Evolutionary conservation across 2,329 filamentous ascomycete genomes (phyloP).

Genomic region (Ilyonectria robusta): DNA sequence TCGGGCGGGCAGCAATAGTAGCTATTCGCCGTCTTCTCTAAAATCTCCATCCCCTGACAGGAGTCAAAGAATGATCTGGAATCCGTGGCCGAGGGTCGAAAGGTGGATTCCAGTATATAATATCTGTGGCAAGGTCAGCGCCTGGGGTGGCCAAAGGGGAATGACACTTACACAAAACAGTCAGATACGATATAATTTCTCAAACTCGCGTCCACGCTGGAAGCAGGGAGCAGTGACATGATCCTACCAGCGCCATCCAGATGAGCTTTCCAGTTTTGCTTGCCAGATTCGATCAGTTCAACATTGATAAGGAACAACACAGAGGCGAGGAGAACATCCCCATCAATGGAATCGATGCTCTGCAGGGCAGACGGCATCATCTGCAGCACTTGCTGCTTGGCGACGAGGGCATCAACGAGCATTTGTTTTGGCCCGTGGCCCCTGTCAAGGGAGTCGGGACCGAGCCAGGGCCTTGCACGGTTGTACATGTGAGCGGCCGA

Average conservation of each 20-base stretch:
- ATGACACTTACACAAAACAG: slow-evolving; percentile 58
- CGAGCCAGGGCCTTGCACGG: slow-evolving; percentile 53
- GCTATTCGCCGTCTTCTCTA: slow-evolving; percentile 59
- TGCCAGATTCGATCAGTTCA: slow-evolving; percentile 65
- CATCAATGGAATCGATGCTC: slow-evolving; percentile 54
- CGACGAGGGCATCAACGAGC: slow-evolving; percentile 60
- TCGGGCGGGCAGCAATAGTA: slow-evolving; percentile 63
- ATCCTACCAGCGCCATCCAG: slow-evolving; percentile 62
- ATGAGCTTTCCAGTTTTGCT: slow-evolving; percentile 63
- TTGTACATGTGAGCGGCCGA: slow-evolving; percentile 65
- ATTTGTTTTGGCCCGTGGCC: slow-evolving; percentile 47
- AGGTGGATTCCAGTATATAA: slow-evolving; percentile 62
- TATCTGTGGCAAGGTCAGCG: slow-evolving; percentile 52
- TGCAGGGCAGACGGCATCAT: slow-evolving; percentile 59
- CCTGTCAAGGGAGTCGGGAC: slow-evolving; percentile 44
- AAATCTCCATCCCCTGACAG: slow-evolving; percentile 54
- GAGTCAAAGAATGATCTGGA: slow-evolving; percentile 54
- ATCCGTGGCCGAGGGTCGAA: slow-evolving; percentile 53
- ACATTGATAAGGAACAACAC: slow-evolving; percentile 66
- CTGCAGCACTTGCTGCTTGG: slow-evolving; percentile 61
- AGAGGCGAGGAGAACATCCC: slow-evolving; percentile 60
- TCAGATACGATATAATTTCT: slow-evolving; percentile 64
- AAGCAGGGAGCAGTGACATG: slow-evolving; percentile 56
- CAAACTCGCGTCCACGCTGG: slow-evolving; percentile 53
- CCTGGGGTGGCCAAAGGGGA: not conserved